Percentiles rank a stretch among this genome's conserved stretches.
Evolutionary conservation across 2,329 filamentous ascomycete genomes (phyloP).

Genomic region (Aschersonia sp.): DNA sequence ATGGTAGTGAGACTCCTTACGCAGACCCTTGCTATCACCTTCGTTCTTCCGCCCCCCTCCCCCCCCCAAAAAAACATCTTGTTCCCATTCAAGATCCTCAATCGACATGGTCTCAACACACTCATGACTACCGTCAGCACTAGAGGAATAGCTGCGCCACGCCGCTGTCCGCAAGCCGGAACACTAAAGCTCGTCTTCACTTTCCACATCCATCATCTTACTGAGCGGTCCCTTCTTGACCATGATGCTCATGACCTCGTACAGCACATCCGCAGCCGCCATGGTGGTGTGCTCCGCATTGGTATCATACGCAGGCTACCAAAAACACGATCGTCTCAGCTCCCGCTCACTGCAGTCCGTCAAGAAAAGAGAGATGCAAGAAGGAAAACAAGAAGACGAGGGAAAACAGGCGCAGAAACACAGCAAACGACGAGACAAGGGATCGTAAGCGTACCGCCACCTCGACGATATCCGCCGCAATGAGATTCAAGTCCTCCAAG

Average conservation of each 20-base stretch:
- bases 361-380: neutral
- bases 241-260: constrained; percentile 9
- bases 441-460: constrained; percentile 31
- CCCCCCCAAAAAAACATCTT: no score
- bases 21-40: no score
- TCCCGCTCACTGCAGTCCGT: no score
- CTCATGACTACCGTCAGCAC: no score
- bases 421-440: no score
- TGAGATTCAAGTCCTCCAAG: constrained; percentile 63
- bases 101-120: no score
- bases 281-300: constrained; percentile 63
- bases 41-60: no score
- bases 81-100: no score
- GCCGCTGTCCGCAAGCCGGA: neutral
- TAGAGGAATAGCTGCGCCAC: neutral
- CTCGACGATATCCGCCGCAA: constrained; percentile 78
- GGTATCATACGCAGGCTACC: constrained; percentile 59
- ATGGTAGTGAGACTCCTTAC: no score
- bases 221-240: constrained; percentile 3
- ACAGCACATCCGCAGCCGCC: constrained; percentile 62
- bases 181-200: neutral
- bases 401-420: no score
- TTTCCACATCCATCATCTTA: neutral
- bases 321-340: neutral
- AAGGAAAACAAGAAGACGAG: neutral